Evolutionary conservation across 805 yeast genomes (phyloP), one percentile per base, ranked within the genome.

Genomic region (Ogataea parapolymorpha): DNA sequence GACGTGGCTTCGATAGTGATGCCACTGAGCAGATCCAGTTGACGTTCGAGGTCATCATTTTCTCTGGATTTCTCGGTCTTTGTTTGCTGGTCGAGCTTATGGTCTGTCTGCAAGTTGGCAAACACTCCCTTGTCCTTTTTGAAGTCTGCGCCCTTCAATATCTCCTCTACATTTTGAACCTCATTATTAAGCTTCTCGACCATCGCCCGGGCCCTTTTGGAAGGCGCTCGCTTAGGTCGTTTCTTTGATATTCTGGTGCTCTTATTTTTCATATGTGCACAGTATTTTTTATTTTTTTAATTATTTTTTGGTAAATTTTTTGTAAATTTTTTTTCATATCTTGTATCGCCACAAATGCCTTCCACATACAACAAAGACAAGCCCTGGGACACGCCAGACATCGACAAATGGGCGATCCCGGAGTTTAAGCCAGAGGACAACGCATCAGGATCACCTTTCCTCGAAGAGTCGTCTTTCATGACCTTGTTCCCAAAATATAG

Each of bases 301-400:
- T 20, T 14, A 16, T 12, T 13, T n/a, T 15, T 17, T 18, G 11
- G 14, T 26, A 32, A 18, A 26, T 25, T 24, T 26, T 35, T 27
- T 41, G 15, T 16, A 26, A 26, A 27, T 26, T 34, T 40, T 40
- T 40, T 35, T 29, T 25, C 18, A 25, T 26, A 26, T 33, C 25
- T 40, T 26, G 24, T 12, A 32, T 48, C 32, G 13, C 13, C 15
- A 32, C n/a, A 14, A 32, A 91, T 91, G 99, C 88, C 84, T 17
- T 87, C 96, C 2, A 87, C 95, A 34, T 90, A 91, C 64, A 87
- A 93, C 64, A 82, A 80, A 58, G 98, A 93, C 55, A 91, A 91
- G 65, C 98, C 98, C 39, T 90, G 98, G 98, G 98, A 90, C 61
- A 90, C 96, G 9, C 87, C 85, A 15, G 96, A 89, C 53, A 81